Conservation (phyloP, 1,284 basidiomycete genomes). For the Meripilus lineatus region DNA sequence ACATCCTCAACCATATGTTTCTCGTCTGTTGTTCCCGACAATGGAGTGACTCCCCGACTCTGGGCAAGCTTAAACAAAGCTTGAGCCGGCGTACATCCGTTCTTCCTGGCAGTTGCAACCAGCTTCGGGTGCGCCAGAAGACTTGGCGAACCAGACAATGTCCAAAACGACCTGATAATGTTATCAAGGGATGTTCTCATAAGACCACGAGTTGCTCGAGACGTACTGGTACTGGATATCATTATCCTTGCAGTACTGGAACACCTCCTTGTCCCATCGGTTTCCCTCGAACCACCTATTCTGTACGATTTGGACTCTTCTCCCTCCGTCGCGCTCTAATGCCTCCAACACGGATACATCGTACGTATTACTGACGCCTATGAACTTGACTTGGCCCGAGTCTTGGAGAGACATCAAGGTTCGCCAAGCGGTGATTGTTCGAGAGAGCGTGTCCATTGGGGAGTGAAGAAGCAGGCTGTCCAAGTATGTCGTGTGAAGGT, state of each 20-base stretch:
- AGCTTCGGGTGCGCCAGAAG: constrained; percentile 50
- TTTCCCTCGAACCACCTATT: constrained; percentile 83
- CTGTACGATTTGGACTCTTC: constrained; percentile 66
- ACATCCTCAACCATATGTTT: constrained; percentile 53
- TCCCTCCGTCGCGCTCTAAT: constrained; percentile 43
- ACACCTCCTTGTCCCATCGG: constrained; percentile 63
- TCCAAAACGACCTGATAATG: constrained; percentile 74
- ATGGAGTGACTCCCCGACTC: constrained; percentile 51
- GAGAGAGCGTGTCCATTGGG: constrained; percentile 52
- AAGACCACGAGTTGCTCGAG: constrained; percentile 5
- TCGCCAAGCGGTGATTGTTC: constrained; percentile 66
- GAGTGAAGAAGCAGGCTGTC: constrained; percentile 78
- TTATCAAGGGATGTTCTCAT: constrained; percentile 6
- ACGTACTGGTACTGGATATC: constrained; percentile 71
- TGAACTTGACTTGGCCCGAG: constrained; percentile 52
- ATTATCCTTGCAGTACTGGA: constrained; percentile 48
- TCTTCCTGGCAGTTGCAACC: constrained; percentile 38
- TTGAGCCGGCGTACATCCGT: constrained; percentile 57
- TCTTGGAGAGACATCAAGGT: constrained; percentile 56
- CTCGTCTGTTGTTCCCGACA: constrained; percentile 64
- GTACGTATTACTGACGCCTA: constrained; percentile 78
- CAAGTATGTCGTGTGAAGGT: constrained; percentile 65
- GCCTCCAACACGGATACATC: constrained; percentile 50
- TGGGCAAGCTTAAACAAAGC: constrained; percentile 65
- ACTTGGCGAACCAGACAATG: constrained; percentile 68